A percentile compares a stretch with the other conserved stretches of the same genome.
Conservation (phyloP, 2,329 filamentous ascomycete species). For the Sporothrix inflata region DNA sequence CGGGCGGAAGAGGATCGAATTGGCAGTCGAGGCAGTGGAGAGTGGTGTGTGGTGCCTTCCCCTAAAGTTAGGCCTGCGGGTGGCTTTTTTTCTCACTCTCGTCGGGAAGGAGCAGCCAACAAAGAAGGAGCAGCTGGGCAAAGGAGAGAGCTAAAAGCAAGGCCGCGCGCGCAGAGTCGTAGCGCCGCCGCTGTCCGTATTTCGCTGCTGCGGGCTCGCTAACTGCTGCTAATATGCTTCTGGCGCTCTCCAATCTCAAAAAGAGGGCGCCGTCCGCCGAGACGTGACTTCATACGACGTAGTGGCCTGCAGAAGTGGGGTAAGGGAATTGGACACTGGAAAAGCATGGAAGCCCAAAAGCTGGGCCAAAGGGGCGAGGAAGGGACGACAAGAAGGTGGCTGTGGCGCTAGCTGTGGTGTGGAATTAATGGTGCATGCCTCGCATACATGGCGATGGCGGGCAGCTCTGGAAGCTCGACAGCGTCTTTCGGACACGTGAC, state of each 20-base stretch:
- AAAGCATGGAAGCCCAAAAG: constrained; percentile 10
- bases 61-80: not conserved
- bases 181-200: not conserved
- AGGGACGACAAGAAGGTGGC: constrained; percentile 1
- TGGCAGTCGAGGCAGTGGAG: not conserved
- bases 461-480: not conserved
- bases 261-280: constrained; percentile 13
- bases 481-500: not conserved
- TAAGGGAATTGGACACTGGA: constrained; percentile 1
- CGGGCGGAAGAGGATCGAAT: constrained; percentile 17
- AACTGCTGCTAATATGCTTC: not conserved
- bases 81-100: not conserved
- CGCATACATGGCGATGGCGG: not conserved
- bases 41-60: constrained; percentile 12
- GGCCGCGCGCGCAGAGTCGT: constrained; percentile 5
- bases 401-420: constrained; percentile 11
- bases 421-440: constrained; percentile 14
- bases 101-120: not conserved
- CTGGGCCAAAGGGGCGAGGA: not conserved
- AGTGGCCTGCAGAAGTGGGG: constrained; percentile 20
- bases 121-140: not conserved
- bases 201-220: not conserved
- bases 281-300: not conserved
- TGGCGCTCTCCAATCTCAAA: constrained; percentile 12
- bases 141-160: constrained; percentile 4